Evolutionary conservation across 352 stramenopile species (phyloP), one percentile per base, ranked within the genome.

Genomic region (Globisporangium splendens): DNA sequence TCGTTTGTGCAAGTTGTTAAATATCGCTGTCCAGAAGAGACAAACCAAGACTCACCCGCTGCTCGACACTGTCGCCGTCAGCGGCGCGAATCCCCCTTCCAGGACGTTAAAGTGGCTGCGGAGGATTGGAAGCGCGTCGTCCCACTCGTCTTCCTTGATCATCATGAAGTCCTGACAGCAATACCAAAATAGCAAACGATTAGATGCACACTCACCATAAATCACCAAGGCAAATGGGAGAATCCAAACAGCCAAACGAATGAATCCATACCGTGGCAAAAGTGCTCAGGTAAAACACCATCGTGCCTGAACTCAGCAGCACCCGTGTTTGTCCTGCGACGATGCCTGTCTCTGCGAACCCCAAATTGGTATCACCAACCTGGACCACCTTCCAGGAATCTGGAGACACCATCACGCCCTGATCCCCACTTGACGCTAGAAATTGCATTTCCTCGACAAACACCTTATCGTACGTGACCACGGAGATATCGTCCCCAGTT

Each of bases 131-230:
- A 86, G 46, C 13, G 77, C 68, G 24, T 83, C 73, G 15, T 70
- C 61, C 77, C 77, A 88, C 59, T 88, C 77, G 65, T 88, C 77
- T 50, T 88, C 77, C 52, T 85, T 88, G 70, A 88, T 83, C 13
- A 88, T 46, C 77, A 88, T 85, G 15, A 83, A 85, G 28, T 88
- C 77, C 73, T 83, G 35, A 35, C 8, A 54, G 13, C 14, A 18
- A 10, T n/a, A 35, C 46, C 11, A 51, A 51, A 8, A 44, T 24
- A 28, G 7, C 15, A 51, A 38, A 24, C 31, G 11, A 12, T 44
- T 44, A 44, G 18, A 49, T 35, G 7, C 3, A 35, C 28, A 35
- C 28, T 11, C 10, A 8, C 5, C 28, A 8, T 8, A 35, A 8
- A 4, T 11, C 28, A 35, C 28, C 28, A 35, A 35, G 5, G 24